Evolutionary conservation across 1,284 basidiomycete species (phyloP).

Genomic region (Retiboletus fuscus): DNA sequence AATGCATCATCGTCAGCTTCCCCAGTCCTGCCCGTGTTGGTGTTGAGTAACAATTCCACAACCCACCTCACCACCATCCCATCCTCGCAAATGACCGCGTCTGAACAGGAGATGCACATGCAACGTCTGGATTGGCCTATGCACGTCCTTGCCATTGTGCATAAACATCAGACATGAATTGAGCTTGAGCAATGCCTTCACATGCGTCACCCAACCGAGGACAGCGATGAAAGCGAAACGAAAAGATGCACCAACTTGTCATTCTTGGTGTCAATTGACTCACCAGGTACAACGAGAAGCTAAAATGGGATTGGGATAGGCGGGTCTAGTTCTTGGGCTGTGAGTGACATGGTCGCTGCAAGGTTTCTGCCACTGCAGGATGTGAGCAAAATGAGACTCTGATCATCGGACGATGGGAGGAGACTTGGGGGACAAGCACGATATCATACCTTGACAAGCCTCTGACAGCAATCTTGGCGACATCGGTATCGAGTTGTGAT

Average conservation of each 20-base stretch:
- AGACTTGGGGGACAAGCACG: neutral
- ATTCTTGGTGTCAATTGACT: conserved; percentile 82
- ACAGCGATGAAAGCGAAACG: neutral
- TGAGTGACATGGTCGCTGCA: conserved; percentile 73
- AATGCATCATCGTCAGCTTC: conserved; percentile 80
- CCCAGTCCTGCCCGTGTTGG: conserved; percentile 31
- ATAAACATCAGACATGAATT: conserved; percentile 99
- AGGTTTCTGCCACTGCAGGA: conserved; percentile 74
- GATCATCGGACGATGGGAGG: no score
- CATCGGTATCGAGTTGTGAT: conserved; percentile 55
- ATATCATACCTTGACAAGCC: conserved; percentile 72
- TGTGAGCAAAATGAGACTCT: conserved; percentile 6
- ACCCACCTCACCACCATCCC: conserved; percentile 53
- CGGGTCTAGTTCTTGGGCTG: conserved; percentile 62
- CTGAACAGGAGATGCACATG: conserved; percentile 89
- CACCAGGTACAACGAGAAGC: conserved; percentile 69
- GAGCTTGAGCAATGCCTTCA: conserved; percentile 87
- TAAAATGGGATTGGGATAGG: conserved; percentile 72
- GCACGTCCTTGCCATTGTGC: conserved; percentile 95
- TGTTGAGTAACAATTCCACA: conserved; percentile 36
- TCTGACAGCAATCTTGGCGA: conserved; percentile 63
- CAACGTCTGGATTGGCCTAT: conserved; percentile 86
- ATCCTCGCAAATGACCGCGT: conserved; percentile 67
- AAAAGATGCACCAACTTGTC: conserved; percentile 75
- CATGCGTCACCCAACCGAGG: conserved; percentile 12